phyloP scores from a whole-genome alignment of 768 basidiomycete genomes.

The Dioszegia hungarica region DNA sequence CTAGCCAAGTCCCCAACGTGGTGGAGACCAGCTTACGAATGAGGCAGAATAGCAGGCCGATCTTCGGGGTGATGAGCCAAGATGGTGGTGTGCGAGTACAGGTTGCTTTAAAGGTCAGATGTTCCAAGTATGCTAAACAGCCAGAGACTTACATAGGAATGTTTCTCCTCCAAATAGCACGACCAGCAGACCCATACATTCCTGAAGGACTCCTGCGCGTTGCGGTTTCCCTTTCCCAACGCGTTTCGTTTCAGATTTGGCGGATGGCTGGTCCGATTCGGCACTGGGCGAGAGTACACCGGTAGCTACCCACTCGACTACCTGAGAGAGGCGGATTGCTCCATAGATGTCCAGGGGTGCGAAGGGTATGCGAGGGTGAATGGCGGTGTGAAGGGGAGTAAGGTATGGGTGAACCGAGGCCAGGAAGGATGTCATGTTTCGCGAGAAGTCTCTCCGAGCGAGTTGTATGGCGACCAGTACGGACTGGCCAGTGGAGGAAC shows the following conservation, averaged over 20 bases:
- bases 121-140: not conserved
- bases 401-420: constrained; percentile 8
- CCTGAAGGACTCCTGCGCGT: constrained; percentile 32
- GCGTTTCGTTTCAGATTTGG: not conserved
- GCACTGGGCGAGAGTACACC: constrained; percentile 24
- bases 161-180: constrained; percentile 48
- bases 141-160: constrained; percentile 33
- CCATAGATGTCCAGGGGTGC: constrained; percentile 32
- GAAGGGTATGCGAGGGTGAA: constrained; percentile 29
- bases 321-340: constrained; percentile 25
- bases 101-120: constrained; percentile 20
- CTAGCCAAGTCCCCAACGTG: not conserved
- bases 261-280: not conserved
- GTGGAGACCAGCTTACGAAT: constrained; percentile 54
- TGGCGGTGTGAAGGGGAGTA: constrained; percentile 12
- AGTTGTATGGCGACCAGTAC: no score
- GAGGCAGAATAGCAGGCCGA: constrained; percentile 60
- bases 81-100: constrained; percentile 57
- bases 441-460: no score
- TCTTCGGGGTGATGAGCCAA: constrained; percentile 69
- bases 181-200: constrained; percentile 37
- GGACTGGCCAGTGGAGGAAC: no score
- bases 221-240: constrained; percentile 12
- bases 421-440: not conserved
- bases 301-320: constrained; percentile 35